Evolutionary conservation across 2,329 filamentous ascomycete genomes (phyloP).

Genomic region (Anthostomella pinea): DNA sequence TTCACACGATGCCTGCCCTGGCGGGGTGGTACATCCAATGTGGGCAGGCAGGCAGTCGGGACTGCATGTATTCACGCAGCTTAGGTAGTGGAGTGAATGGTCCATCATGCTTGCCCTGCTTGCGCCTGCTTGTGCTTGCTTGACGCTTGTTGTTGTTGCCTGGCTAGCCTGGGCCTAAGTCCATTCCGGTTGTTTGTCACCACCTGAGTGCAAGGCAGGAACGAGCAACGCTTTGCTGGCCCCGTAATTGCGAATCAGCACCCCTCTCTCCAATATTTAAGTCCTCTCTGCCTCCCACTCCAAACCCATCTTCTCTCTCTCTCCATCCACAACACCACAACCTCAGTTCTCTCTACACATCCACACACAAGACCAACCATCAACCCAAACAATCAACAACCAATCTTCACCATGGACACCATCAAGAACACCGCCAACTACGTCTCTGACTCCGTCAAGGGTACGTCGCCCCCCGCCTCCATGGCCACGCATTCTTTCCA

Average conservation of each 20-base stretch:
- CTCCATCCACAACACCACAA: slow-evolving; percentile 12
- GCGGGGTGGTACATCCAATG: no score
- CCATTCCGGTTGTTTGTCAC: no score
- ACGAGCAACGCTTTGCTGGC: not conserved
- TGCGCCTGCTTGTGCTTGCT: no score
- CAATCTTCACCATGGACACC: slow-evolving; percentile 45
- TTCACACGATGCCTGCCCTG: no score
- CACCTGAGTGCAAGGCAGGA: slow-evolving; percentile 6
- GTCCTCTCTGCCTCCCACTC: slow-evolving; percentile 14
- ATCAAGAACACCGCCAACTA: slow-evolving; percentile 65
- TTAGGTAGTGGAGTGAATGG: no score
- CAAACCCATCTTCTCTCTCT: not conserved
- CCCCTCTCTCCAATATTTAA: slow-evolving; percentile 24
- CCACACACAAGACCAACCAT: slow-evolving; percentile 19
- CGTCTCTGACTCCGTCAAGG: slow-evolving; percentile 62
- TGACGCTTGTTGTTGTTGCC: no score
- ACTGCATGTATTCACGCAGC: no score
- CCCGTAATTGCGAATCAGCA: not conserved
- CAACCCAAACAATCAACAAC: slow-evolving; percentile 9
- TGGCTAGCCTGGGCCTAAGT: no score
- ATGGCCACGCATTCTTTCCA: no score
- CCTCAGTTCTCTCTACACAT: slow-evolving; percentile 9
- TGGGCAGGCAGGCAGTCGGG: no score
- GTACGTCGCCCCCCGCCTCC: slow-evolving; percentile 26
- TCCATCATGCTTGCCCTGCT: no score